These are phyloP conservation scores for Cyclostephanos tholiformis DNA, from an alignment of 108 stramenopile species.

Conservation along the genomic window DNA sequence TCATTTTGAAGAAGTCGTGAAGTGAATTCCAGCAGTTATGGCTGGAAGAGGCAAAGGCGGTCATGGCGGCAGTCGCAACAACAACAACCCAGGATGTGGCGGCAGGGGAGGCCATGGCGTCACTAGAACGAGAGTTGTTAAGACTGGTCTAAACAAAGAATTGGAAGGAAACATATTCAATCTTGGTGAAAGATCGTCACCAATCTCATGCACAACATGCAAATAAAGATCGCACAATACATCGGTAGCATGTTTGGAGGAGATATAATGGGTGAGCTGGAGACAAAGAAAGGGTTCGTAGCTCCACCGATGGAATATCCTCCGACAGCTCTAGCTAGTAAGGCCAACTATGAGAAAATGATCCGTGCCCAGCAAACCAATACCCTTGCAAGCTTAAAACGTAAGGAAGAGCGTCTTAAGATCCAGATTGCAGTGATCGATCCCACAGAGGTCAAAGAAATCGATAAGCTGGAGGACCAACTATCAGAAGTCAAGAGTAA, in stretches of 20 bases:
- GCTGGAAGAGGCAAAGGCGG: too few species aligned
- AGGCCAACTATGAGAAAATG: conserved; percentile 12
- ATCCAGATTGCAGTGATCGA: not conserved
- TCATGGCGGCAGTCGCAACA: too few species aligned
- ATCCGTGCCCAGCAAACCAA: conserved; percentile 7
- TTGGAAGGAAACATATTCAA: conserved; percentile 21
- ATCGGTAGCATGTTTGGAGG: conserved; percentile 19
- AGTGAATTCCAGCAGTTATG: too few species aligned
- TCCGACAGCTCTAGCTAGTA: not conserved
- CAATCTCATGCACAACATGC: conserved; percentile 13
- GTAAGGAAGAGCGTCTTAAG: not conserved
- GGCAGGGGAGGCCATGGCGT: too few species aligned
- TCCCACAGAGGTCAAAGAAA: not conserved
- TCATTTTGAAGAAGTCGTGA: too few species aligned
- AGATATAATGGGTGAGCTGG: conserved; percentile 28
- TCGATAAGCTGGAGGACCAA: conserved; percentile 10
- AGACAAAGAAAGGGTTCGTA: conserved; percentile 25
- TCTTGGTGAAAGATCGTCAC: conserved; percentile 23
- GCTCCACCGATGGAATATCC: conserved; percentile 7
- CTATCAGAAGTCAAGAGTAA: conserved; percentile 7
- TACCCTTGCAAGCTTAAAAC: not conserved
- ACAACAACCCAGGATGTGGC: too few species aligned
- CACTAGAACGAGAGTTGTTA: not conserved
- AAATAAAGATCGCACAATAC: conserved; percentile 26
- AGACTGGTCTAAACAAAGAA: conserved; percentile 12